Evolutionary conservation across 257 asterid genomes (phyloP), one percentile per base, ranked within the genome.

Genomic region (Fraxinus pennsylvanica): DNA sequence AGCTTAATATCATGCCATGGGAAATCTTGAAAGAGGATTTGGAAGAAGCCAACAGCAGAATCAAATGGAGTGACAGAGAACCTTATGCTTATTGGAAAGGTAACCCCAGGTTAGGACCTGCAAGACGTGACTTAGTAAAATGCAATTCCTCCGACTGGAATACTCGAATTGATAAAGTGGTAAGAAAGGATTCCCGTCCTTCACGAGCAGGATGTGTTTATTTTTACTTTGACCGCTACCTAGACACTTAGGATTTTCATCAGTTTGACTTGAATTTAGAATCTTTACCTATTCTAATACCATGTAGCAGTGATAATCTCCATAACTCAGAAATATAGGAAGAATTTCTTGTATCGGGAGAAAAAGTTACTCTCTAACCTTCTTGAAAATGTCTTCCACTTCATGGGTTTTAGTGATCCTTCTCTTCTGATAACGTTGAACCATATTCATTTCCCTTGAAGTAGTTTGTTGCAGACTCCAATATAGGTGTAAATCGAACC

Each of bases 81-180:
- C 92, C 98, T 38, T 89, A 88, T 74, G 98, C 98, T n/a, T 94
- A 78, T 30, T 94, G 98, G 98, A 91, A 82, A 85, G 98, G 98
- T 9, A 92, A 88, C 68, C 50, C 68, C 13, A 57, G 30, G 21
- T 73, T 92, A 30, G 86, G 96, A 7, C 13, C 2, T 47, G 84
- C 81, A 15, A 83, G 97, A 67, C 79, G 59, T 0, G 87, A 82
- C 12, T 85, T 94, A 78, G 33, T 81, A 2, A 84, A 82, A 76
- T 94, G 98, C 87, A 92, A 94, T 71, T 78, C 71, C 74, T 81
- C 96, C 1, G 71, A 89, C 35, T 86, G 86, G 88, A 88, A 87
- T 73, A 91, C 96, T 76, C 83, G 86, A 59, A 81, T 94, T 80
- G 87, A 84, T 74, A 77, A 82, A 32, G 66, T 91, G 96, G 99